Evolutionary conservation across 2,329 filamentous ascomycete genomes (phyloP), one percentile per base, ranked within the genome.

Genomic region (Exophiala aquamarina): DNA sequence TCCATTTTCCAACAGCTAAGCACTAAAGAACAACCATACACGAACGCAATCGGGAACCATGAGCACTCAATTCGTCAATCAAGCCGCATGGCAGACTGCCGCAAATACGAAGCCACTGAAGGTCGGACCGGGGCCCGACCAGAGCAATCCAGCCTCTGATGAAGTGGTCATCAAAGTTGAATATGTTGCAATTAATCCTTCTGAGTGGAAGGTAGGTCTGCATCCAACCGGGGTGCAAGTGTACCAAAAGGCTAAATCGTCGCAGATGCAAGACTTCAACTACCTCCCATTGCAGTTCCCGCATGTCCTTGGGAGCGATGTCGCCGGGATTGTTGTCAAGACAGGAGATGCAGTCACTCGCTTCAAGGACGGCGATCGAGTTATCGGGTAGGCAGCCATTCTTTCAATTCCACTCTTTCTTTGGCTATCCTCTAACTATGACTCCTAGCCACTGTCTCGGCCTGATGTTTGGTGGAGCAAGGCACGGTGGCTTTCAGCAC

Each of bases 191-290:
- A 55, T 63, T 44, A 63, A 64, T 44, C 57, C 60, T 9, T 42
- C 63, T 5, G 71, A 75, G 46, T 63, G 56, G 33, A 59, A 58
- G 38, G 54, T 53, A 20, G 34, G 40, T 19, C 23, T 11, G 11
- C 23, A 26, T 11, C n/a, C n/a, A n/a, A n/a, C n/a, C n/a, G n/a
- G n/a, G n/a, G n/a, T n/a, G 4, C 21, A 18, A 35, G n/a, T 6
- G 32, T 18, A 15, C 6, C 32, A 35, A 6, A 15, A 35, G n/a
- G 32, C 32, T 35, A 18, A 35, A 6, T 18, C n/a, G n/a, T 35
- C 32, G 9, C 18, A 37, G 13, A 59, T 68, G 19, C 63, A 69
- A 31, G 62, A 57, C 35, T 34, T n/a, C 1, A 45, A 36, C 9
- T 58, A 47, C 26, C 26, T 43, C 11, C 33, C 39, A 14, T 44